Evolutionary conservation across 345 rosid genomes (phyloP), one percentile per base, ranked within the genome.

Genomic region (Excoecaria agallocha): DNA sequence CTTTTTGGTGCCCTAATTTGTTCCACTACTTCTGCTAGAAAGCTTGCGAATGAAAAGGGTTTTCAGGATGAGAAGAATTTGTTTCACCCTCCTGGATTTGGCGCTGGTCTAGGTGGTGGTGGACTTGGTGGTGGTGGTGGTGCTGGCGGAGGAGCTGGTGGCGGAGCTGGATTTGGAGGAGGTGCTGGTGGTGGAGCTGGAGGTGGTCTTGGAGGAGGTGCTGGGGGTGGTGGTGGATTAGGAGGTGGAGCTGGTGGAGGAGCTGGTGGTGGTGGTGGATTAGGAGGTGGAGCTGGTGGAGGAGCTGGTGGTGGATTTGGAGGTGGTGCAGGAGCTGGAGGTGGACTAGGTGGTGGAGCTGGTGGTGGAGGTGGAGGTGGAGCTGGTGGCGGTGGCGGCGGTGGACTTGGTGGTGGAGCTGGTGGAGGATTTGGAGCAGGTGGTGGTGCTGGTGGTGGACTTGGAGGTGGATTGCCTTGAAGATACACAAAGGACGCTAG

Each of bases 161-260:
- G 48, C 12, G 77, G 79, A 11, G 54, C 49, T 30, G 78, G 78
- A 15, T 41, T 48, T 30, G 72, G 73, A 24, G 73, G 73, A 6
- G 77, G 77, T 38, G 54, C 43, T 24, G 77, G 77, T 1, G 68
- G 68, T 13, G 76, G 76, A 5, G 3, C 41, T 39, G 76, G 76
- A 51, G 70, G 70, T 50, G 77, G 77, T 12, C 35, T 30, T 50
- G 77, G 77, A 48, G 46, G 71, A 17, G 77, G 77, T 20, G 52
- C 41, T 41, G 77, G 77, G 0, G 77, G 70, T 17, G 73, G 78
- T 3, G 73, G 67, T 4, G 78, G 73, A 46, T 15, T 37, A 12
- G 75, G 70, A 5, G 77, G 71, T 15, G 77, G n/a, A n/a, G 67
- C 58, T 30, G 78, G 72, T 0, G 72, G 38, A 24, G 78, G 78